These are phyloP conservation scores for Camellia sinensis DNA, from an alignment of 148 eudicot species.

Conservation along the genomic window DNA sequence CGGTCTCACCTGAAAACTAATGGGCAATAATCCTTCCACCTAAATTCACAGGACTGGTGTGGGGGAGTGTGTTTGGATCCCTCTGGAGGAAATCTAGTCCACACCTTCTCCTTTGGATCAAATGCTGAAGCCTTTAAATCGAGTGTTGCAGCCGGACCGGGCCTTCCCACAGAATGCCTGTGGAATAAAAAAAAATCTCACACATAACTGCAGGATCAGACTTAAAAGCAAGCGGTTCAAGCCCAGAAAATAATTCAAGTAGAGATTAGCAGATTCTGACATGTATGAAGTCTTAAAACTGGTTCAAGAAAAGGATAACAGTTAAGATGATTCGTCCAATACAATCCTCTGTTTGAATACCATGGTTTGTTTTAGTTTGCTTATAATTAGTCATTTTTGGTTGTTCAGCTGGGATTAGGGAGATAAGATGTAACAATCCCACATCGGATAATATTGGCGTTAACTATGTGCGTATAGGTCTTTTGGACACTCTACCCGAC, in stretches of 20 bases:
- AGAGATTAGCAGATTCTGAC: not conserved
- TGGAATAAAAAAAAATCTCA: not conserved
- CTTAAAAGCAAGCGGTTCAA: not conserved
- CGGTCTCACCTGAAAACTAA: constrained; percentile 77
- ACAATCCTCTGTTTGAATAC: no score
- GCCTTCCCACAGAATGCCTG: constrained; percentile 97
- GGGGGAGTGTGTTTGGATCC: constrained; percentile 95
- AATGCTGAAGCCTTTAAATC: constrained; percentile 90
- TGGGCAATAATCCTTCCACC: constrained; percentile 98
- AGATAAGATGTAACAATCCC: no score
- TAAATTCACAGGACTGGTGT: constrained; percentile 77
- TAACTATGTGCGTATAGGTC: no score
- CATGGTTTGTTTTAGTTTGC: no score
- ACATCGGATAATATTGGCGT: no score
- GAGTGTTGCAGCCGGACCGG: constrained; percentile 72
- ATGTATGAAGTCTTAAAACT: no score
- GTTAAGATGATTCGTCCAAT: no score
- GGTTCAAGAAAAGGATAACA: no score
- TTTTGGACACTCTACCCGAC: no score
- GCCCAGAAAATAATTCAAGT: not conserved
- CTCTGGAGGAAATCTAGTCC: constrained; percentile 96
- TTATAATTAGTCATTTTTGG: no score
- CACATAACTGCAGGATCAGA: not conserved
- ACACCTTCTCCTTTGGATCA: constrained; percentile 80
- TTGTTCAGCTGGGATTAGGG: no score